Evolutionary conservation across 768 basidiomycete genomes (phyloP).

Genomic region (Lepiota venenata): DNA sequence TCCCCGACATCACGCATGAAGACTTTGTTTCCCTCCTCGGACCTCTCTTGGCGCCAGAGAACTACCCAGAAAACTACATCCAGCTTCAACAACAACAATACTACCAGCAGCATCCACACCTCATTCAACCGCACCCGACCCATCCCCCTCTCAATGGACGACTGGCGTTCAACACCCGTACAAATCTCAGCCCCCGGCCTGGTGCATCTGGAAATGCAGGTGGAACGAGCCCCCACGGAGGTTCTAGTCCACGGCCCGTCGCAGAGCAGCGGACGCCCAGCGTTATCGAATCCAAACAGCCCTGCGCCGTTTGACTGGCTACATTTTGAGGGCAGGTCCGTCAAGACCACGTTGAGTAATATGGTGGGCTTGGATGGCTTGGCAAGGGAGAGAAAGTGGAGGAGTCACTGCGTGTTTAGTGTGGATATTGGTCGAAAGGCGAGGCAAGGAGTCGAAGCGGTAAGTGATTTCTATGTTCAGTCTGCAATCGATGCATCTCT

Average conservation of each 20-base stretch:
- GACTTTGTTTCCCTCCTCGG: constrained; percentile 80
- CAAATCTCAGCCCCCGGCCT: constrained; percentile 5
- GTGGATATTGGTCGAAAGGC: constrained; percentile 73
- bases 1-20: constrained; percentile 84
- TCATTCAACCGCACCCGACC: constrained; percentile 29
- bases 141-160: constrained; percentile 25
- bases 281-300: constrained; percentile 43
- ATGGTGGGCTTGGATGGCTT: constrained; percentile 78
- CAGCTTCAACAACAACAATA: constrained; percentile 23
- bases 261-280: constrained; percentile 24
- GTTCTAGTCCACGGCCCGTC: constrained; percentile 30
- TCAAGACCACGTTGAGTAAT: constrained; percentile 77
- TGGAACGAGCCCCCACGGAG: too few species aligned
- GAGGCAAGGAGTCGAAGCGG: constrained; percentile 77
- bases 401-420: constrained; percentile 78
- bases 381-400: constrained; percentile 81
- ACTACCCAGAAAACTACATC: constrained; percentile 46
- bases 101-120: constrained; percentile 29
- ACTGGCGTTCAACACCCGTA: not conserved
- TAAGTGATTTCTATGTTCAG: constrained; percentile 33
- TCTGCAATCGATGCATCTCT: not conserved
- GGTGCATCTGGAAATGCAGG: not conserved
- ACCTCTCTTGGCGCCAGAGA: constrained; percentile 80
- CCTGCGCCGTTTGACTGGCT: constrained; percentile 86
- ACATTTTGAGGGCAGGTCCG: constrained; percentile 79